phyloP scores from a whole-genome alignment of 2,329 filamentous ascomycete species.

The Colletotrichum brevisporum region DNA sequence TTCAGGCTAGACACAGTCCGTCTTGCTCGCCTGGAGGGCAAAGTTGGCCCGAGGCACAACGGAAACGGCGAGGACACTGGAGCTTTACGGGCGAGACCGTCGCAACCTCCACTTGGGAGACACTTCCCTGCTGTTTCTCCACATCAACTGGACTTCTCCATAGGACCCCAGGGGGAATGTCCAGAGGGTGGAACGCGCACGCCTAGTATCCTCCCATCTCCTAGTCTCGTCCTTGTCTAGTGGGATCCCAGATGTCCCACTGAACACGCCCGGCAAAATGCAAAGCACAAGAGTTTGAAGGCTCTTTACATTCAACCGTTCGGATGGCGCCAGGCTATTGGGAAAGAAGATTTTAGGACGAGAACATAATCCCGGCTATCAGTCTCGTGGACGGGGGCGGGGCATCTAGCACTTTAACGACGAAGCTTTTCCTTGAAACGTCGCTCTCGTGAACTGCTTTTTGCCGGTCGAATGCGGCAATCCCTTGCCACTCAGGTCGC shows the following conservation, averaged over 20 bases:
- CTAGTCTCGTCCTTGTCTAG: constrained; percentile 35
- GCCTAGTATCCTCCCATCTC: constrained; percentile 12
- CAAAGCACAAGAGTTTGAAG: constrained; percentile 18
- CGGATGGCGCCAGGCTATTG: constrained; percentile 27
- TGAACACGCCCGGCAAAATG: constrained; percentile 35
- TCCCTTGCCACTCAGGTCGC: constrained; percentile 27
- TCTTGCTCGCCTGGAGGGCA: background rate
- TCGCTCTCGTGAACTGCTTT: constrained; percentile 22
- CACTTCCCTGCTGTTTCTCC: constrained; percentile 28
- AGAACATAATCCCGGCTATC: constrained; percentile 15
- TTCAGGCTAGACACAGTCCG: too few species aligned
- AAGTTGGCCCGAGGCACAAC: background rate
- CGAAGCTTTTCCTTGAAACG: constrained; percentile 38
- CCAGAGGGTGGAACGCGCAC: constrained; percentile 24
- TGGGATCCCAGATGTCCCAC: constrained; percentile 25
- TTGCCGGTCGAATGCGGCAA: constrained; percentile 33
- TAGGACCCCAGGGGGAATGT: constrained; percentile 31
- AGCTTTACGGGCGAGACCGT: constrained; percentile 30
- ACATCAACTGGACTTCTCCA: constrained; percentile 29
- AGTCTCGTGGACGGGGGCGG: constrained; percentile 5
- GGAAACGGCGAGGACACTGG: constrained; percentile 6
- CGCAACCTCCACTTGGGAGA: constrained; percentile 22
- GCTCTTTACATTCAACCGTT: constrained; percentile 27
- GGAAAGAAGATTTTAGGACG: constrained; percentile 5
- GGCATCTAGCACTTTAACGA: constrained; percentile 15